Evolutionary conservation across 208 protist species (phyloP), one percentile per base, ranked within the genome.

Genomic region (Trypanosoma lewisi): DNA sequence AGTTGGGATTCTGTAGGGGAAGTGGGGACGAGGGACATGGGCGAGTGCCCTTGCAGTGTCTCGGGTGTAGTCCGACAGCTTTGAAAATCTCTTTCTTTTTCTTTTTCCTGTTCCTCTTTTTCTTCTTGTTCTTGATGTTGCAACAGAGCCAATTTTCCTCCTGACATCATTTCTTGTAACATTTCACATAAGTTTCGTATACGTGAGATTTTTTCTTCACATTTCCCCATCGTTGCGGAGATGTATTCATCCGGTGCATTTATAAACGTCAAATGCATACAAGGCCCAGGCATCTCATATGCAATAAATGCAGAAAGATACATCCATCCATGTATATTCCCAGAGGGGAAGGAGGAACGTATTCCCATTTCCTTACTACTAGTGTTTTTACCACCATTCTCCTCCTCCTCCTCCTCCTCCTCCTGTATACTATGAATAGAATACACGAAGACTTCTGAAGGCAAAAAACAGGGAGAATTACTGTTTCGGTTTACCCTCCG

Each of bases 241-340:
- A 37, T 34, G n/a, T 50, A 16, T 21, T 65, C 37, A 33, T 60
- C 52, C 11, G 44, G 44, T 28, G 59, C 59, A 30, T 45, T 28
- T 4, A 70, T 19, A 41, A 63, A 70, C 2, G 34, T 48, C 4
- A 70, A n/a, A 7, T 60, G 27, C n/a, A 70, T 48, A 34, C 31
- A 48, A 31, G 53, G 47, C 0, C 42, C 48, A n/a, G 51, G 49
- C 11, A 48, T 51, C 52, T 76, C 75, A 52, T 73, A 76, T 0
- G 67, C 76, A 4, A 82, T 37, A 48, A 66, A 69, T 9, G 76
- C 76, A 1, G 63, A 65, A 21, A 82, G 39, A 52, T 70, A 44
- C 14, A 78, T 28, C 19, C 57, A 49, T 25, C 64, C 53, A 3
- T 70, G 61, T 19, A 54, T 34, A 51, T 58, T 57, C 1, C 44